Evolutionary conservation across 2,329 filamentous ascomycete genomes (phyloP), one percentile per base, ranked within the genome.

Genomic region (Colletotrichum sp.): DNA sequence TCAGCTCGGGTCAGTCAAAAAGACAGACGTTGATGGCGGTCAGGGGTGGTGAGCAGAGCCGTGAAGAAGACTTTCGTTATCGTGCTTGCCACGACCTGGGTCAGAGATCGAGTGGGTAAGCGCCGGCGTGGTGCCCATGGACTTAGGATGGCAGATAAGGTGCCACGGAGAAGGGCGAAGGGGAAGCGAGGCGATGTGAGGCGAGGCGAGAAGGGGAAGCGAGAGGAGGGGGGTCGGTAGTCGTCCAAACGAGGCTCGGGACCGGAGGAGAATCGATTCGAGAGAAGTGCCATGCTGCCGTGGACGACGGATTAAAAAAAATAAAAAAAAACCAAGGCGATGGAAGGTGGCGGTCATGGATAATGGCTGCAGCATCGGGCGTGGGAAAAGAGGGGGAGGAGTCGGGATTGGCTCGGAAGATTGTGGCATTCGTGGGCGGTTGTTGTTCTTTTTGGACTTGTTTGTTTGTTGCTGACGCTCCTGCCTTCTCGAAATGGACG

Each of bases 401-500:
- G 43, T 52, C 43, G 43, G 43, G 43, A 52, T 52, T 52, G 43
- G 43, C 43, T 52, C 43, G 43, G 43, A 52, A 21, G 43, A 52
- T 43, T n/a, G 64, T 59, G 36, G 24, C 24, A 66, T 52, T 66
- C 39, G 43, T 21, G 43, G n/a, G 43, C 43, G 43, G n/a, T 48
- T 70, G 57, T 36, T 65, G 28, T 71, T 64, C 60, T 39, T 64
- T 75, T 73, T 52, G 65, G 43, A 15, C 43, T 43, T 48, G 43
- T 71, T 61, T 71, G 57, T 75, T 72, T 75, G 73, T 48, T 68
- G 57, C 43, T 60, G 34, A 73, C 64, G 43, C 34, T 64, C 34
- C 43, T 74, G 30, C 43, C 59, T 74, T 74, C 74, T 68, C 70
- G 24, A 74, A 73, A 73, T 57, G 74, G 74, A 76, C 65, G 74